Evolutionary conservation across 768 basidiomycete genomes (phyloP).

Genomic region (Tricholoma flavovirens): DNA sequence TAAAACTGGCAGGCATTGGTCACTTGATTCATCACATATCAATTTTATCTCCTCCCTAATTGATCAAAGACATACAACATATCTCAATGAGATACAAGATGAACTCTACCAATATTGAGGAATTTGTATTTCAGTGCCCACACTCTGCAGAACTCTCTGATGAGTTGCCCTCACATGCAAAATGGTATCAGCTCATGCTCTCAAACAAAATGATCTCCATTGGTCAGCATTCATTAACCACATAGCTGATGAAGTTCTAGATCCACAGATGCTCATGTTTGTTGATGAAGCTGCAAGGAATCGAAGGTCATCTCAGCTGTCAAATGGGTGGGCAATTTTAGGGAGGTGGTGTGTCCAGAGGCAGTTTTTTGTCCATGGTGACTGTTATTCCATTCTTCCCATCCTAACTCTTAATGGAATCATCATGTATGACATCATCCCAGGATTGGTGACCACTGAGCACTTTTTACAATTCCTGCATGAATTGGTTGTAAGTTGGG

Average conservation of each 20-base stretch:
- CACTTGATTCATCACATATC: neutral
- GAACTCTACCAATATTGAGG: neutral
- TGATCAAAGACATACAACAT: neutral
- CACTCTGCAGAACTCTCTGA: neutral
- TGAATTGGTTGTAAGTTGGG: neutral
- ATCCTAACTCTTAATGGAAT: conserved; percentile 12
- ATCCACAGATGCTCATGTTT: neutral
- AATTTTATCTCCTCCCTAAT: neutral
- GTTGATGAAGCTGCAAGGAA: neutral
- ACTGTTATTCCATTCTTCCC: neutral
- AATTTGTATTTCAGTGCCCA: neutral
- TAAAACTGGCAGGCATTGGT: neutral
- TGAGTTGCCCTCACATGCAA: conserved; percentile 6
- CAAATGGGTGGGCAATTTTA: neutral
- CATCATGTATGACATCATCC: neutral
- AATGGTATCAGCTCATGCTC: neutral
- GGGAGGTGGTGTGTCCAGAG: neutral
- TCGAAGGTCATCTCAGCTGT: neutral
- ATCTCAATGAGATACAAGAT: neutral
- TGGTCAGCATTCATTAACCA: neutral
- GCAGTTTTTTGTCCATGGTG: neutral
- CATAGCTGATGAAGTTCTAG: neutral
- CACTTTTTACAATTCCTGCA: neutral
- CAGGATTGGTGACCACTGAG: neutral
- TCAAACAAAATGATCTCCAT: neutral